Percentiles rank a stretch among this genome's conserved stretches.
Evolutionary conservation across 257 asterid species (phyloP).

Genomic region (Solanum piurae): DNA sequence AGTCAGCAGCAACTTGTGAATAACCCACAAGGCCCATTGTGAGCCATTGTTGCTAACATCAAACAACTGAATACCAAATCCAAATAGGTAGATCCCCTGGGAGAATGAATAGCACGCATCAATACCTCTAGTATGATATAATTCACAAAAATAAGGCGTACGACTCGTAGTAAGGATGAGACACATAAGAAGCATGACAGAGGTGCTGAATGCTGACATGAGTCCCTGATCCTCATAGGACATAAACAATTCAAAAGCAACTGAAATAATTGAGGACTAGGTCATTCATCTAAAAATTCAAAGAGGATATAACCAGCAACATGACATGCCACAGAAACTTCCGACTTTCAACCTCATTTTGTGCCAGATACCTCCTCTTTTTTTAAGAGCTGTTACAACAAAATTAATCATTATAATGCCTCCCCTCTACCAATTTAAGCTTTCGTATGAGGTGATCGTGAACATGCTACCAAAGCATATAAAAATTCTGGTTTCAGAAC

Average conservation of each 20-base stretch:
- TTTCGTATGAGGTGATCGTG: neutral
- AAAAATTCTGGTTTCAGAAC: neutral
- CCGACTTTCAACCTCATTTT: neutral
- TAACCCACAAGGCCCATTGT: conserved; percentile 35
- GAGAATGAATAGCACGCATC: neutral
- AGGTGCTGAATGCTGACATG: neutral
- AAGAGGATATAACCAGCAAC: neutral
- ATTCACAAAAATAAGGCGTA: neutral
- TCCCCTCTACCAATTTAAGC: neutral
- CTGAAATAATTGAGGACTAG: neutral
- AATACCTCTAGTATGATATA: neutral
- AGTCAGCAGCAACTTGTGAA: conserved; percentile 28
- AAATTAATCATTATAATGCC: neutral
- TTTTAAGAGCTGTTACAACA: neutral
- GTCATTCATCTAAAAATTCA: neutral
- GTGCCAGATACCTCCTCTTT: neutral
- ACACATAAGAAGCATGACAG: neutral
- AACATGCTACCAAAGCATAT: neutral
- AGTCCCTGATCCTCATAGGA: neutral
- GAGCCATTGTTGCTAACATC: conserved; percentile 3
- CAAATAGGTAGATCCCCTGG: conserved; percentile 30
- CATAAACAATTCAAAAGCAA: neutral
- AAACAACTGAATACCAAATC: conserved; percentile 25
- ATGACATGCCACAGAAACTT: neutral
- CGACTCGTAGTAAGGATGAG: neutral